Evolutionary conservation across 2,329 filamentous ascomycete species (phyloP), one percentile per base, ranked within the genome.

Genomic region (Ceratocystis destructans): DNA sequence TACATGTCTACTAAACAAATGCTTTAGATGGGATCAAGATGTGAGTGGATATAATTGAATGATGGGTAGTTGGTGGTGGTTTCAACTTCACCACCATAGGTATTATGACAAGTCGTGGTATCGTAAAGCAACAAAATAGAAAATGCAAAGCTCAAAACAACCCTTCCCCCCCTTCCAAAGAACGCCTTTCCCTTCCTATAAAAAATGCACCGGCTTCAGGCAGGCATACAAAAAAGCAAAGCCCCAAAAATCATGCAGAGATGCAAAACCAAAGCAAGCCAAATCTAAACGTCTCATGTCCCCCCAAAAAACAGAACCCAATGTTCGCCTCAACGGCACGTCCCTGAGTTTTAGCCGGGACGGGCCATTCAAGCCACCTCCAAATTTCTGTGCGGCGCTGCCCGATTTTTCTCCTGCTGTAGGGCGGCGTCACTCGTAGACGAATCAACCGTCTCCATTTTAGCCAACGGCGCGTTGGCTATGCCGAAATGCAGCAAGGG

Each of bases 101-200:
- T 17, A 59, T 59, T 17, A 12, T 48, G 31, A 48, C 33, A 37
- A 57, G 37, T 64, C 50, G 59, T 66, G 65, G 61, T 66, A 66
- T 66, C 65, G 62, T 66, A 57, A 66, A 64, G 53, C 46, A 31
- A 20, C 65, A 62, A 50, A 25, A 53, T 48, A 53, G 62, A 22
- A 53, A 53, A 57, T 22, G 45, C 59, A 20, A 25, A 15, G 20
- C 48, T 25, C 48, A 20, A 53, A 22, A 20, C 53, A 25, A 33
- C 15, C 15, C 8, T 12, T 15, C 25, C 53, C 10, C 53, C 53
- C 22, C 53, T 28, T 10, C 25, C 22, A 59, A 59, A 59, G 6
- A 64, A 64, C 33, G 46, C 45, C 46, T 53, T 64, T 37, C 45
- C 46, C 37, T 64, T 37, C 28, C 46, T 45, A 48, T 15, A 64